These are phyloP conservation scores for Mycena sanguinolenta DNA, from an alignment of 768 basidiomycete species.

Conservation along the genomic window DNA sequence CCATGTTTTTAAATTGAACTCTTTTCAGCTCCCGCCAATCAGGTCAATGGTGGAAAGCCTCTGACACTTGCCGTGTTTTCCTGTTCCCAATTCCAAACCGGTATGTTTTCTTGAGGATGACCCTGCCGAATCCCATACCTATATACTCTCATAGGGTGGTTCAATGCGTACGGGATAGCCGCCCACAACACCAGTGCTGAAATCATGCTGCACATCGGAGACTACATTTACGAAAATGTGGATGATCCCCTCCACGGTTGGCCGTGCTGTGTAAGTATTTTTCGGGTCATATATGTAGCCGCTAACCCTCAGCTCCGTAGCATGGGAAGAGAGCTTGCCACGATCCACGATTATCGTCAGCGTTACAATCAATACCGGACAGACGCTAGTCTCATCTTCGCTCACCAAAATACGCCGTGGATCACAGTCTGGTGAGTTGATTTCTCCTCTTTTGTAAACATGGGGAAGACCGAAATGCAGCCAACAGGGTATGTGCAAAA, in stretches of 20 bases:
- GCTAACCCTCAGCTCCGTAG: not conserved
- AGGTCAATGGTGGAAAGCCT: slow-evolving; percentile 66
- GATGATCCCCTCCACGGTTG: too few species aligned
- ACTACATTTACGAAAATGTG: slow-evolving; percentile 63
- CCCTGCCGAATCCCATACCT: not conserved
- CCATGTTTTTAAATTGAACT: not conserved
- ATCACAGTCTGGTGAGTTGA: slow-evolving; percentile 64
- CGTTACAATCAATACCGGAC: slow-evolving; percentile 66
- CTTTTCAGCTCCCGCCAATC: slow-evolving; percentile 56
- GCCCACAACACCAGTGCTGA: slow-evolving; percentile 66
- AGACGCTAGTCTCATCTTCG: slow-evolving; percentile 60
- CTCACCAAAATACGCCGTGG: slow-evolving; percentile 67
- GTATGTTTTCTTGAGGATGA: slow-evolving; percentile 40
- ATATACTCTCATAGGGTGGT: slow-evolving; percentile 56
- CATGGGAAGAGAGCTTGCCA: slow-evolving; percentile 67
- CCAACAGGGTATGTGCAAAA: slow-evolving; percentile 12
- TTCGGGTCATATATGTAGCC: too few species aligned
- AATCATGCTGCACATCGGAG: slow-evolving; percentile 69
- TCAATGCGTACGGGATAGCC: slow-evolving; percentile 72
- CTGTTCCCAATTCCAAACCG: slow-evolving; percentile 67
- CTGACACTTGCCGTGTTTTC: slow-evolving; percentile 71
- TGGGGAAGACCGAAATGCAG: not conserved
- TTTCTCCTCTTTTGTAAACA: slow-evolving; percentile 5
- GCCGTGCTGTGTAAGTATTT: slow-evolving; percentile 52
- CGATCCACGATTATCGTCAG: slow-evolving; percentile 68